Evolutionary conservation across 208 protist species (phyloP), one percentile per base, ranked within the genome.

Genomic region (Trypanosoma caninum): DNA sequence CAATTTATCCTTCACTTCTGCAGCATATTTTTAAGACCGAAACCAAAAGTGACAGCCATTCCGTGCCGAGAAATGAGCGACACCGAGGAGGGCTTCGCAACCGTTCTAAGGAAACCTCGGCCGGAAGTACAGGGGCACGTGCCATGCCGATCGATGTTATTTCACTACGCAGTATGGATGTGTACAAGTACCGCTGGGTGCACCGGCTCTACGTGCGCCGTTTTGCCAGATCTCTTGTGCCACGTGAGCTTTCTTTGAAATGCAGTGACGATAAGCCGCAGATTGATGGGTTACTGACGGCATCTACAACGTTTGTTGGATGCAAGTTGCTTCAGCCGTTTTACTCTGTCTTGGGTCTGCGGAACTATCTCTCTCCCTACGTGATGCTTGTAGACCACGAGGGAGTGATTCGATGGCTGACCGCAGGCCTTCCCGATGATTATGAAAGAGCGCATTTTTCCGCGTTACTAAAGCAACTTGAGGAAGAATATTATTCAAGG

Each of bases 311-410:
- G 20, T 92, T 89, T 76, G 84, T 94, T 8, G 88, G 88, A 33
- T 80, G 69, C 18, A 65, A 75, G 53, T 59, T 94, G 22, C 68
- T 92, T 53, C 65, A 79, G 28, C 84, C 88, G 2, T 94, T 94
- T 52, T 90, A 86, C 51, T 38, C 55, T 31, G 59, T 72, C 0
- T 58, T 94, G 14, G 80, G 82, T 22, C 31, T 94, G 50, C 84
- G 88, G 10, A 94, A 94, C 63, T 94, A 94, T 58, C 74, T 94
- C 10, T 65, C 75, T 14, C 88, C 88, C 2, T 75, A 92, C 55
- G 78, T 84, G 18, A 85, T 94, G 74, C 68, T 94, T 22, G 76
- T 94, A 9, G 88, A 94, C 42, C 82, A 89, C 42, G 82, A 89
- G 38, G 88, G 88, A 14, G 56, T 80, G 23, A 70, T 94, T 35